Evolutionary conservation across 2,329 filamentous ascomycete species (phyloP).

Genomic region (Westerdykella aurantiaca): DNA sequence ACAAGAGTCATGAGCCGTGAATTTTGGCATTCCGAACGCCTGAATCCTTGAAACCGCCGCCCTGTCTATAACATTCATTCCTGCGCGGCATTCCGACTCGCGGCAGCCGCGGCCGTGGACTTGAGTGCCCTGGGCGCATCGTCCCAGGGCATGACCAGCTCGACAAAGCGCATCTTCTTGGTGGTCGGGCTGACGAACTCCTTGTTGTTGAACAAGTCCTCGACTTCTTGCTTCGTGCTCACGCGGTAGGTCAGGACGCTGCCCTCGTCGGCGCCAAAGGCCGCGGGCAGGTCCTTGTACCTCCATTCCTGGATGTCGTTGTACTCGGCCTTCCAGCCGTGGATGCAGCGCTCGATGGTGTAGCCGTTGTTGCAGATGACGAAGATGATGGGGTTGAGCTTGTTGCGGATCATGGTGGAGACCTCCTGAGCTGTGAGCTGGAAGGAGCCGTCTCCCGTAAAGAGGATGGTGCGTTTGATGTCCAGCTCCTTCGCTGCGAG

Average conservation of each 20-base stretch:
- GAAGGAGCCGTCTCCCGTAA: constrained; percentile 84
- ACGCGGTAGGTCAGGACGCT: constrained; percentile 59
- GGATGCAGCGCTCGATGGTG: constrained; percentile 84
- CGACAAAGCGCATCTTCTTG: constrained; percentile 62
- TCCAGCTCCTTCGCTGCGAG: constrained; percentile 64
- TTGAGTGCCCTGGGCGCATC: constrained; percentile 69
- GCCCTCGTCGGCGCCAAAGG: constrained; percentile 59
- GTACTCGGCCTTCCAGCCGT: constrained; percentile 72
- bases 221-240: constrained; percentile 63
- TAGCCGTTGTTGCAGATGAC: constrained; percentile 84
- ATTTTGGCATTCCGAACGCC: too few species aligned
- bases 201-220: constrained; percentile 57
- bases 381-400: constrained; percentile 73
- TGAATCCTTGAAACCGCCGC: too few species aligned
- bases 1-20: too few species aligned
- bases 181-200: constrained; percentile 49
- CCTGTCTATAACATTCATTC: too few species aligned
- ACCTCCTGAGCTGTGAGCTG: constrained; percentile 81
- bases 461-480: constrained; percentile 64
- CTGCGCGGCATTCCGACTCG: constrained; percentile 52
- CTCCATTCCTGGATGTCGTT: constrained; percentile 77
- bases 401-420: constrained; percentile 73
- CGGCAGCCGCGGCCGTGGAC: constrained; percentile 64
- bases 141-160: constrained; percentile 72
- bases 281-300: constrained; percentile 60